These are phyloP conservation scores for Cardiospermum halicacabum DNA, from an alignment of 345 rosid genomes.

Conservation along the genomic window DNA sequence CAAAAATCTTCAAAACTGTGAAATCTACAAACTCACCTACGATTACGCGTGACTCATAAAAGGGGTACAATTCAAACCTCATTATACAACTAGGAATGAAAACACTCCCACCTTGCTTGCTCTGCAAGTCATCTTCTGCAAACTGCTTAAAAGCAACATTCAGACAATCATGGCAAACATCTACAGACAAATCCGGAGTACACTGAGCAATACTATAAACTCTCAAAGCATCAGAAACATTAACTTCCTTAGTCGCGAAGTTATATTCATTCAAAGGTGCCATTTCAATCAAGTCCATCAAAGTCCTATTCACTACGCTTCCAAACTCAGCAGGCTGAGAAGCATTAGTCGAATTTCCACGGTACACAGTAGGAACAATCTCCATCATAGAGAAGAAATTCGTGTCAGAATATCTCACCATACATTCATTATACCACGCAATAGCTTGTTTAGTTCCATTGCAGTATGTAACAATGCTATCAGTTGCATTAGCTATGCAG, in stretches of 20 bases:
- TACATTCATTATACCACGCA: not conserved
- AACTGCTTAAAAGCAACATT: not conserved
- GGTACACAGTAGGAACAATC: rapidly evolving
- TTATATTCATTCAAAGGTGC: not conserved
- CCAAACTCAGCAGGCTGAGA: not conserved
- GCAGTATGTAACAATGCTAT: not conserved
- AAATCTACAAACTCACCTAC: not conserved
- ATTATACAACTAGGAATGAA: constrained; percentile 10
- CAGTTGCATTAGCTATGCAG: not conserved
- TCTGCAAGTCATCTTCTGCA: not conserved
- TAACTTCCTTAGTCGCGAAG: not conserved
- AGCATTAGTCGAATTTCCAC: not conserved
- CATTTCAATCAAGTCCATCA: not conserved
- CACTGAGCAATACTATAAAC: constrained; percentile 16
- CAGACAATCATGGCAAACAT: constrained; percentile 1
- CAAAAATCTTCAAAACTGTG: too few species aligned
- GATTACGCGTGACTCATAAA: not conserved
- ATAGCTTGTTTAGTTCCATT: constrained; percentile 9
- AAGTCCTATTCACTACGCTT: not conserved
- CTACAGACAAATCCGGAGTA: constrained; percentile 9
- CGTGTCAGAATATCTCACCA: constrained; percentile 16
- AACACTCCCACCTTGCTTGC: not conserved
- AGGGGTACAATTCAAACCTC: constrained; percentile 12
- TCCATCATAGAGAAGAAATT: constrained; percentile 10
- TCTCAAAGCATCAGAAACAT: not conserved